Percentiles rank a stretch among this genome's conserved stretches.
Evolutionary conservation across 106 monocot genomes (phyloP).

Genomic region (Amphibolis antarctica): DNA sequence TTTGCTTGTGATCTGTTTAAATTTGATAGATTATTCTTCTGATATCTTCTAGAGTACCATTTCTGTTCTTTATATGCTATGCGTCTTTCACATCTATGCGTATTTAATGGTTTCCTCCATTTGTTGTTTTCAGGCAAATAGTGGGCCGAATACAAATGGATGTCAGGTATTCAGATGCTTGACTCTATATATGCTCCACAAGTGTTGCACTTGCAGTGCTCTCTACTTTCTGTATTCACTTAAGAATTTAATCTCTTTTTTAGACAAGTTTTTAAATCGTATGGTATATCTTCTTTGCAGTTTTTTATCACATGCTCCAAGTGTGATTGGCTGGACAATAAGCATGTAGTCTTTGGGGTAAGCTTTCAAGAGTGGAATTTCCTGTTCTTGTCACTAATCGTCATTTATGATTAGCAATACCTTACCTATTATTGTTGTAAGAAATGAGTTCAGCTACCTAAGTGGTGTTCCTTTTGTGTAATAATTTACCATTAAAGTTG

Average conservation of each 20-base stretch:
- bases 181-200: neutral
- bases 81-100: neutral
- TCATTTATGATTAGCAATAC: neutral
- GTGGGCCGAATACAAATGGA: constrained; percentile 76
- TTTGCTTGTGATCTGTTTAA: too few relatives aligned
- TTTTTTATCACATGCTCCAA: constrained; percentile 95
- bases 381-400: neutral
- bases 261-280: too few relatives aligned
- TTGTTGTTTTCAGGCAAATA: constrained; percentile 78
- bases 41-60: constrained; percentile 1
- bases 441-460: neutral
- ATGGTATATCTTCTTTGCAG: constrained; percentile 25
- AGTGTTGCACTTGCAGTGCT: too few relatives aligned
- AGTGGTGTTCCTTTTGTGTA: too few relatives aligned
- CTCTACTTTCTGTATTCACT: too few relatives aligned
- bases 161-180: constrained; percentile 49
- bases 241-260: too few relatives aligned
- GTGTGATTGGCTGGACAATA: constrained; percentile 98
- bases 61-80: constrained; percentile 3
- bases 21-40: neutral
- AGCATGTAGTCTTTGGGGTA: constrained; percentile 99
- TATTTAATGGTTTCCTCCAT: neutral
- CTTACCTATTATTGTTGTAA: neutral
- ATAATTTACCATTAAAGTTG: too few relatives aligned
- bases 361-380: constrained; percentile 10